phyloP scores from a whole-genome alignment of 2,329 filamentous ascomycete species.

The Aspergillus caelatus region DNA sequence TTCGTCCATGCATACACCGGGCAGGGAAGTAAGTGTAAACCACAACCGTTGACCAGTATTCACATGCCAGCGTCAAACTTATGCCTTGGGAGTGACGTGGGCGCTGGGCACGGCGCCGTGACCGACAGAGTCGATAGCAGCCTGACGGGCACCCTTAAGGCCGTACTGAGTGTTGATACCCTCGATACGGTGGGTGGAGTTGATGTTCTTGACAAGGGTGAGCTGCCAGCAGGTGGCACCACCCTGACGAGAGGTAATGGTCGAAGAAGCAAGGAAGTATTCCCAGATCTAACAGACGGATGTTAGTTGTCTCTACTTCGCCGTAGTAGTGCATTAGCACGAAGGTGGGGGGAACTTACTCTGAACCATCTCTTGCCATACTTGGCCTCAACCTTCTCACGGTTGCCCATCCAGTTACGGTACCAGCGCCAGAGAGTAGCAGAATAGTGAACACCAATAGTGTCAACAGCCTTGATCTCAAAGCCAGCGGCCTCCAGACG shows the following conservation, averaged over 20 bases:
- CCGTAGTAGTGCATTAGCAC: not conserved
- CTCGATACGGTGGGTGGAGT: conserved; percentile 79
- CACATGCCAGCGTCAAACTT: conserved; percentile 9
- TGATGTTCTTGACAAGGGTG: conserved; percentile 85
- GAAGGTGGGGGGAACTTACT: conserved; percentile 56
- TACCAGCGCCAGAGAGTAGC: conserved; percentile 98
- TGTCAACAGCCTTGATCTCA: conserved; percentile 90
- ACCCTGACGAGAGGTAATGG: conserved; percentile 82
- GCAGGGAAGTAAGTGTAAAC: not conserved
- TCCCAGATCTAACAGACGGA: conserved; percentile 72
- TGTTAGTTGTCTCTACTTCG: not conserved
- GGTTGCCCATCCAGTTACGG: conserved; percentile 95
- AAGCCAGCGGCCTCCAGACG: conserved; percentile 84
- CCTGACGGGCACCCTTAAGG: conserved; percentile 66
- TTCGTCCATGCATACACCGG: not conserved
- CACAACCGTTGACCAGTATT: not conserved
- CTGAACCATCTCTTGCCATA: conserved; percentile 96
- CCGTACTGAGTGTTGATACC: conserved; percentile 71
- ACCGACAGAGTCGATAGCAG: conserved; percentile 41
- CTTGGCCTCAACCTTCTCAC: conserved; percentile 89
- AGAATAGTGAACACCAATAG: conserved; percentile 94
- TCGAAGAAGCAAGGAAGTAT: conserved; percentile 83
- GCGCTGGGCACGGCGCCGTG: conserved; percentile 40
- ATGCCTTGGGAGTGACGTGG: conserved; percentile 35
- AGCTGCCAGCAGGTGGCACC: conserved; percentile 86